These are phyloP conservation scores for Margaritispora aquatica DNA, from an alignment of 495 filamentous ascomycete species.

Conservation along the genomic window DNA sequence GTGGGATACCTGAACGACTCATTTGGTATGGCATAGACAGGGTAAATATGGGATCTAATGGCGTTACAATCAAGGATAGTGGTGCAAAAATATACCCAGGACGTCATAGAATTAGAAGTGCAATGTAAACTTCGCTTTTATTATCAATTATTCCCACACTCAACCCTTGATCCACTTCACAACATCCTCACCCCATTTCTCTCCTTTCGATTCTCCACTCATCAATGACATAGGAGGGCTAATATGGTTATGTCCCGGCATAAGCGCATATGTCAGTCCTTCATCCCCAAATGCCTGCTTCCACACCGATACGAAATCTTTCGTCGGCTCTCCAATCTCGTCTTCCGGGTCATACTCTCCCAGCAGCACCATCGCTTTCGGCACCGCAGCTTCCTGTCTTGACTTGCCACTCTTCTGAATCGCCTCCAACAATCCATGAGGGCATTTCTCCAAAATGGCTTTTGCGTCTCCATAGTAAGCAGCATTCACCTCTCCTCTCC, in stretches of 20 bases:
- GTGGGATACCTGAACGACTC: constrained; percentile 68
- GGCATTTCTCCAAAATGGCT: constrained; percentile 23
- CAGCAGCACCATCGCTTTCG: constrained; percentile 20
- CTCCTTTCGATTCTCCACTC: constrained; percentile 33
- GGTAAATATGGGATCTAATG: background rate
- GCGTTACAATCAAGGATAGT: background rate
- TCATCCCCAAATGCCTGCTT: constrained; percentile 25
- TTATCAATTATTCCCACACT: background rate
- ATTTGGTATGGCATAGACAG: constrained; percentile 37
- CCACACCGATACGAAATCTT: constrained; percentile 25
- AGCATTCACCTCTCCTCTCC: constrained; percentile 20
- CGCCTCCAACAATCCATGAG: constrained; percentile 26
- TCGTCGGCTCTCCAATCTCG: constrained; percentile 26
- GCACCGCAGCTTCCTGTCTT: constrained; percentile 20
- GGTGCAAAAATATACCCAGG: constrained; percentile 4
- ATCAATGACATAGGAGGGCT: constrained; percentile 32
- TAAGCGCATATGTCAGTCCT: constrained; percentile 25
- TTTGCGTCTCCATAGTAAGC: constrained; percentile 26
- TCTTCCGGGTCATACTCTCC: constrained; percentile 35
- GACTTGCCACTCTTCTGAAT: constrained; percentile 21
- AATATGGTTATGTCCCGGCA: constrained; percentile 39
- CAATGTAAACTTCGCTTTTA: background rate
- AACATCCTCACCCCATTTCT: constrained; percentile 34
- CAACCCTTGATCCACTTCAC: constrained; percentile 24
- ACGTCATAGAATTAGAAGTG: background rate